Percentiles rank a stretch among this genome's conserved stretches.
phyloP scores from a whole-genome alignment of 257 asterid genomes.

The Solanum tarijense region DNA sequence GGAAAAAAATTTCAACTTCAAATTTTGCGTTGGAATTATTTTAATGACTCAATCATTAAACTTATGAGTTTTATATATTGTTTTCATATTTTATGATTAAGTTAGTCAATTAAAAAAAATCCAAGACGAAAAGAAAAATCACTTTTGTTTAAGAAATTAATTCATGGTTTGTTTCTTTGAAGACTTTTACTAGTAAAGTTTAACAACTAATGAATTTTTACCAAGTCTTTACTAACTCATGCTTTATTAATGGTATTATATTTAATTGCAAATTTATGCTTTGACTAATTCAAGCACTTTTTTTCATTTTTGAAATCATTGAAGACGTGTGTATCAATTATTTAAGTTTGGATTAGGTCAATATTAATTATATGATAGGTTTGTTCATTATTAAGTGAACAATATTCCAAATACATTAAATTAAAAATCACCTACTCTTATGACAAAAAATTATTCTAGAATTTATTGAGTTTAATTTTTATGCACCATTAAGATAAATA shows the following conservation, averaged over 20 bases:
- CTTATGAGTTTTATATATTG: too few species aligned
- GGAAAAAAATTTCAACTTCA: too few species aligned
- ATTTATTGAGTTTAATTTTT: not conserved
- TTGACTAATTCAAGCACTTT: not conserved
- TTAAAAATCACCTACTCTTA: not conserved
- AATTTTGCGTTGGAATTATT: too few species aligned
- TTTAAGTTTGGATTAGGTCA: not conserved
- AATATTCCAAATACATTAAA: not conserved
- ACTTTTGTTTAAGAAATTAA: not conserved
- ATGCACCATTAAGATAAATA: not conserved
- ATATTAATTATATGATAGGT: not conserved
- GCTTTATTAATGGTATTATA: not conserved
- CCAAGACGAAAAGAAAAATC: not conserved
- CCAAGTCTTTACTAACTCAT: not conserved
- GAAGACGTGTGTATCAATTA: not conserved
- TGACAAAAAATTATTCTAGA: not conserved
- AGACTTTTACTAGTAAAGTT: not conserved
- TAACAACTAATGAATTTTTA: not conserved
- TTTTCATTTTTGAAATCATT: not conserved
- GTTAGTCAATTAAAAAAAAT: too few species aligned
- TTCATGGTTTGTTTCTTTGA: not conserved
- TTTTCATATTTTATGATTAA: too few species aligned
- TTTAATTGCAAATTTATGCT: not conserved
- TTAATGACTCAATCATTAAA: too few species aligned
- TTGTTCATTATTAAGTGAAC: not conserved